A percentile compares a stretch with the other conserved stretches of the same genome.
These are phyloP conservation scores for Prunus yedoensis DNA, from an alignment of 331 rosid genomes.

Conservation along the genomic window DNA sequence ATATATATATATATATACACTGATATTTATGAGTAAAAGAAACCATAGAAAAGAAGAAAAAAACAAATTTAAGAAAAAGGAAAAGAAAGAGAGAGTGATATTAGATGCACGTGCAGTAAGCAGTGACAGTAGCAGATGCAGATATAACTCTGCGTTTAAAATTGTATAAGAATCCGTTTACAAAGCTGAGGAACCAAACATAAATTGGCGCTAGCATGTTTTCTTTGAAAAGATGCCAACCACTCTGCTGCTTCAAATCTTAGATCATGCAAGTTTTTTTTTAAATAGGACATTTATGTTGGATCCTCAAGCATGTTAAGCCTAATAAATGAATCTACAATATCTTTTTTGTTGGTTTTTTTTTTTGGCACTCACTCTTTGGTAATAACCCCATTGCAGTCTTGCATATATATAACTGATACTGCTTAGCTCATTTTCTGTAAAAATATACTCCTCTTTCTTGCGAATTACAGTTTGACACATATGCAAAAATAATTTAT, in stretches of 20 bases:
- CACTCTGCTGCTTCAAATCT: background rate
- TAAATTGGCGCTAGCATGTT: background rate
- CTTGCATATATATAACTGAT: too few species aligned
- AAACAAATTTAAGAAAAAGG: background rate
- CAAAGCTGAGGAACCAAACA: too few species aligned
- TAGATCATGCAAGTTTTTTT: background rate
- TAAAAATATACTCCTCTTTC: too few species aligned
- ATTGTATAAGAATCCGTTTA: background rate
- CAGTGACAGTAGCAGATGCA: background rate
- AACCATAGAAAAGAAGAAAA: background rate
- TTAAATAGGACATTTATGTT: background rate
- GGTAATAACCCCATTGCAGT: background rate
- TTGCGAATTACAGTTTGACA: too few species aligned
- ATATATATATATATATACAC: too few species aligned
- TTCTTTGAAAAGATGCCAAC: background rate
- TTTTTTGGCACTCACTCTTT: background rate
- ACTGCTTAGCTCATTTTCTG: too few species aligned
- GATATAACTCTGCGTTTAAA: background rate
- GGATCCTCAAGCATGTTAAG: slow-evolving; percentile 16
- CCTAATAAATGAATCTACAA: background rate
- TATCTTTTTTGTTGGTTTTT: background rate
- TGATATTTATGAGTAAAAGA: background rate
- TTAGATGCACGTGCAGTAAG: background rate
- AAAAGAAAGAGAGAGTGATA: background rate
- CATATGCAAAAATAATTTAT: too few species aligned